Conservation (phyloP, 345 rosid species). For the Euphorbia lathyris region DNA sequence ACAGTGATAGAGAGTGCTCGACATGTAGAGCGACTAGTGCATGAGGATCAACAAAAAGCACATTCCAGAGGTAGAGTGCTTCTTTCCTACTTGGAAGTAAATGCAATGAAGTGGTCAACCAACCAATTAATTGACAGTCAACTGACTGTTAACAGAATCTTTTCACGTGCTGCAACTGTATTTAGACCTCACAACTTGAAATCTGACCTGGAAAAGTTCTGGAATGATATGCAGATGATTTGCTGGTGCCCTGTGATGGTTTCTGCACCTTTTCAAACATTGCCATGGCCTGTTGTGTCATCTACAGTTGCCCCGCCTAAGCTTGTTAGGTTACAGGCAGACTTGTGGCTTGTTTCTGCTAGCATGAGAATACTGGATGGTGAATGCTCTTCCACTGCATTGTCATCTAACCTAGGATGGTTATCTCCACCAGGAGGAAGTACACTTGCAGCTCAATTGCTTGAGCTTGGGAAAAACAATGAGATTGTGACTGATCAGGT, state of each 20-base stretch:
- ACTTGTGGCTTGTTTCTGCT: constrained; percentile 92
- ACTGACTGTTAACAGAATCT: constrained; percentile 61
- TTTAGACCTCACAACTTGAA: constrained; percentile 72
- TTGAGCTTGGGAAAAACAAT: constrained; percentile 95
- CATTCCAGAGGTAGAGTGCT: constrained; percentile 72
- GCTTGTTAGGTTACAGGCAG: constrained; percentile 76
- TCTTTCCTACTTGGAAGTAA: constrained; percentile 82
- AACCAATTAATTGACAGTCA: constrained; percentile 58
- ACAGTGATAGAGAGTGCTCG: constrained; percentile 77
- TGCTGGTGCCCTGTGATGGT: constrained; percentile 97
- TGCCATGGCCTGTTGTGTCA: constrained; percentile 90
- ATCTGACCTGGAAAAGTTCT: constrained; percentile 75
- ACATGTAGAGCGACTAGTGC: constrained; percentile 66
- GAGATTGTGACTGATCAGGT: constrained; percentile 69
- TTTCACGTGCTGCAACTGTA: constrained; percentile 85
- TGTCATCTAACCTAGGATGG: constrained; percentile 90
- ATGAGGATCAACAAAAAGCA: constrained; percentile 65
- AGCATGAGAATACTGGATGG: constrained; percentile 95
- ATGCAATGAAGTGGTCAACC: constrained; percentile 87
- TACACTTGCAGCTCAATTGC: constrained; percentile 92
- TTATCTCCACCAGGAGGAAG: constrained; percentile 87
- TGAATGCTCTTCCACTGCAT: constrained; percentile 87
- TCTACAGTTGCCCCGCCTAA: constrained; percentile 91
- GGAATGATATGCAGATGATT: constrained; percentile 80
- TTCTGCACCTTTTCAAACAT: constrained; percentile 67